A percentile compares a stretch with the other conserved stretches of the same genome.
phyloP scores from a whole-genome alignment of 768 basidiomycete species.

The Boletus barrowsii region DNA sequence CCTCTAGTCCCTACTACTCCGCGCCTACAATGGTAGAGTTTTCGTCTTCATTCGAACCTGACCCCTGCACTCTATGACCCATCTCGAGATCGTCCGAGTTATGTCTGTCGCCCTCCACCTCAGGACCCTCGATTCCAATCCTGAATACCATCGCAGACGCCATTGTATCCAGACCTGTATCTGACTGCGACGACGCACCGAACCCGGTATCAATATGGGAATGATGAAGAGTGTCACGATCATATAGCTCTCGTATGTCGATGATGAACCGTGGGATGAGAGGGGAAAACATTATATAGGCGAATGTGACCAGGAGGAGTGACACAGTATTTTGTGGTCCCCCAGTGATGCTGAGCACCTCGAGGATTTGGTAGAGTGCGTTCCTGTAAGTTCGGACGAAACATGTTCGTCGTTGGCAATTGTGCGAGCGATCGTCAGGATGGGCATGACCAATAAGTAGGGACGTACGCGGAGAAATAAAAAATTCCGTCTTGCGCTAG shows the following conservation, averaged over 20 bases:
- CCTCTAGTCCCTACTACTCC: no score
- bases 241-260: neutral
- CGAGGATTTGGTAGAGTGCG: no score
- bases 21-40: no score
- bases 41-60: no score
- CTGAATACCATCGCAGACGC: neutral
- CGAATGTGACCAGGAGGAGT: no score
- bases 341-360: no score
- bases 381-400: slow-evolving; percentile 10
- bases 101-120: no score
- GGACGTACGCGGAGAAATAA: neutral
- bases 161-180: fast-evolving
- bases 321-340: no score
- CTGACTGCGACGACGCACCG: neutral
- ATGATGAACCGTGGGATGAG: neutral
- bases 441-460: neutral
- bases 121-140: no score
- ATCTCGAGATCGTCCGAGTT: no score
- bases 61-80: no score
- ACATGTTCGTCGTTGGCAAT: slow-evolving; percentile 35
- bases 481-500: neutral
- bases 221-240: neutral
- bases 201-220: neutral
- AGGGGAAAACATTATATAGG: neutral
- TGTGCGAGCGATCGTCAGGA: no score